Evolutionary conservation across 1,284 basidiomycete genomes (phyloP).

Genomic region (Naganishia sp.): DNA sequence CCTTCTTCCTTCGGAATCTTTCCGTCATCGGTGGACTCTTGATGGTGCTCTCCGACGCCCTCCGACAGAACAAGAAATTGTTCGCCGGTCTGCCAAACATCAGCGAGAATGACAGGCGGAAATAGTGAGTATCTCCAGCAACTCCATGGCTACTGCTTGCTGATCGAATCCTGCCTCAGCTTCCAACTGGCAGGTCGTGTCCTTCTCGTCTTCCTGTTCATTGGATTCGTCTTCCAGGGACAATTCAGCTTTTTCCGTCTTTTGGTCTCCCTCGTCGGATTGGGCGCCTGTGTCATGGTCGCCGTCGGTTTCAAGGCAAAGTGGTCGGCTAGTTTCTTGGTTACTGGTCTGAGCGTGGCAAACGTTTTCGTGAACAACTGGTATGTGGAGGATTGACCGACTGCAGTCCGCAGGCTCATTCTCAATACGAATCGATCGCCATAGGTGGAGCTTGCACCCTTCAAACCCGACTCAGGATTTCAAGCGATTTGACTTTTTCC

Average conservation of each 20-base stretch:
- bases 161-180: constrained; percentile 55
- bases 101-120: constrained; percentile 93
- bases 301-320: constrained; percentile 99
- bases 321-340: constrained; percentile 97
- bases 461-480: constrained; percentile 95
- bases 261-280: constrained; percentile 80
- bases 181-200: constrained; percentile 96
- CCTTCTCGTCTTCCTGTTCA: constrained; percentile 97
- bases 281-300: constrained; percentile 94
- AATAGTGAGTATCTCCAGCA: constrained; percentile 71
- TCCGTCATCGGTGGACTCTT: constrained; percentile 88
- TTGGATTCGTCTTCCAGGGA: constrained; percentile 95
- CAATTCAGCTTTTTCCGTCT: constrained; percentile 83
- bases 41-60: constrained; percentile 97
- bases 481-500: constrained; percentile 68
- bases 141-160: neutral
- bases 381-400: constrained; percentile 41
- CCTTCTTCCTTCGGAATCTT: constrained; percentile 97
- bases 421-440: neutral
- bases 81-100: constrained; percentile 90
- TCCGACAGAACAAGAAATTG: constrained; percentile 74
- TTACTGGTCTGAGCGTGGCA: constrained; percentile 86
- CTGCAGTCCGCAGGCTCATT: neutral
- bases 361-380: constrained; percentile 99
- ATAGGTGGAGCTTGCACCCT: constrained; percentile 80